Evolutionary conservation across 106 monocot species (phyloP), one percentile per base, ranked within the genome.

Genomic region (Cymbidium sinense): DNA sequence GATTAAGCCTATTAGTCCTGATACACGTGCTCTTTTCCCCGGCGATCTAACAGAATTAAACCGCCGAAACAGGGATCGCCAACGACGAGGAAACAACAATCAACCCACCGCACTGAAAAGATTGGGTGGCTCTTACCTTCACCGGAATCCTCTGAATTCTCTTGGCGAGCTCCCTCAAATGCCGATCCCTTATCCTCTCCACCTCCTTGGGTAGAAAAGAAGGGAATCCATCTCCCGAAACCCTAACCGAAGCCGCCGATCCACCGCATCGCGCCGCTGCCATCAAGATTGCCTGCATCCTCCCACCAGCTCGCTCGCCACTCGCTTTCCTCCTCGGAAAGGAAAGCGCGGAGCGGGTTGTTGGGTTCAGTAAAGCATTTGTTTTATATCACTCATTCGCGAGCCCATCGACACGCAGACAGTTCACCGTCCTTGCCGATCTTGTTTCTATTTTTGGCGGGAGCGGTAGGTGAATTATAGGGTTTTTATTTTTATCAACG

Each of bases 101-200:
- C 10, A 25, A 62, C 2, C 61, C 25, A 27, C 7, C 21, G 61
- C 61, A 19, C 19, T 4, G 19, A 21, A 54, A 21, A 18, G 17
- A 54, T 4, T 19, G 4, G 2, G 19, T 19, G 4, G 2, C 21
- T 0, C 12, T 20, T 47, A 93, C 95, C 81, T 89, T 79, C 2
- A 96, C 95, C 12, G 93, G 95, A 2, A 96, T 31, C 50, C 93
- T 75, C 84, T 93, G 85, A 74, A 96, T 96, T 81, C 93, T 83
- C 84, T 77, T 84, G 55, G 93, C 95, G 47, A 96, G 78, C 37
- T 86, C 83, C 34, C 86, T 61, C 2, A 90, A 90, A 27, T 43
- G 19, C 6, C 76, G 75, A 79, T 96, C 95, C 41, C 78, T 73
- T 41, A 96, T 89, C 82, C 27, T 84, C 83, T 91, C 95, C 70